phyloP scores from a whole-genome alignment of 345 rosid species.

The Angophora floribunda region DNA sequence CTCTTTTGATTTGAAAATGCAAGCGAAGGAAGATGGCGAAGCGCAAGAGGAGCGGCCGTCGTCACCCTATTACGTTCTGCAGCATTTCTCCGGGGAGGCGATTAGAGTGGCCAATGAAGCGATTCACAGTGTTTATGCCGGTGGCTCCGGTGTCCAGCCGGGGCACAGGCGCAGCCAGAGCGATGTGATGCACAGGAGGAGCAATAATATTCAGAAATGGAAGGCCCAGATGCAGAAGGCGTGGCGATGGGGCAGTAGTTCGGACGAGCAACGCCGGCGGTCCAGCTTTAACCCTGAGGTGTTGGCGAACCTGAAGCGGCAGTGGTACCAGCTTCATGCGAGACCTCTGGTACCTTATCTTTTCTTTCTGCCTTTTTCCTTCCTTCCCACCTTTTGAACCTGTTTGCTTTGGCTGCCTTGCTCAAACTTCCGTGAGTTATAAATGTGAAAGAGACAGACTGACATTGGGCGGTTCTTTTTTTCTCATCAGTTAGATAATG shows the following conservation, averaged over 20 bases:
- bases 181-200: conserved; percentile 28
- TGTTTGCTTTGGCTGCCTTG: neutral
- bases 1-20: conserved; percentile 16
- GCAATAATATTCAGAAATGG: conserved; percentile 47
- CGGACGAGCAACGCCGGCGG: conserved; percentile 25
- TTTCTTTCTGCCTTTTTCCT: neutral
- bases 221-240: conserved; percentile 83
- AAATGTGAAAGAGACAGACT: neutral
- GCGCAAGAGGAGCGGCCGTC: conserved; percentile 27
- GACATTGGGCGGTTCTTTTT: neutral
- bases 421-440: neutral
- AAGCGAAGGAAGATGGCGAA: conserved; percentile 36
- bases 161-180: conserved; percentile 52
- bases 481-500: neutral
- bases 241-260: conserved; percentile 66
- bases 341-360: conserved; percentile 49
- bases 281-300: conserved; percentile 87
- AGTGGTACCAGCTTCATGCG: conserved; percentile 94
- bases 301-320: conserved; percentile 89
- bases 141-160: neutral
- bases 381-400: neutral
- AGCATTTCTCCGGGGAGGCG: conserved; percentile 30
- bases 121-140: conserved; percentile 13
- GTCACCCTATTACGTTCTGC: conserved; percentile 15
- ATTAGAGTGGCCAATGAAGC: conserved; percentile 37